Conservation (phyloP, 108 stramenopile genomes). For the Fragilariopsis cylindrus region DNA sequence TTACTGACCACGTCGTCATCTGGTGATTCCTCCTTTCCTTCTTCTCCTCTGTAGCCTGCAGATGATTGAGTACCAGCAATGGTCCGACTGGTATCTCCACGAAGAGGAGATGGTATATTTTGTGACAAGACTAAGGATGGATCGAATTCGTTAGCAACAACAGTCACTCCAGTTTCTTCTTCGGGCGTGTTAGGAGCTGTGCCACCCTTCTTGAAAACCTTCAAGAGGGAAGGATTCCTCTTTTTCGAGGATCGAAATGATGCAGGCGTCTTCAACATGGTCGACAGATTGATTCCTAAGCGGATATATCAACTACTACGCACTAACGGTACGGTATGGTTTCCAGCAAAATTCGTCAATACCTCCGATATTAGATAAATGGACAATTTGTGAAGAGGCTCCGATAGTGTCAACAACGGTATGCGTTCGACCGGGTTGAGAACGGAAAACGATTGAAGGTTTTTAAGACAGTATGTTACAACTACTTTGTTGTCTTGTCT, state of each 20-base stretch:
- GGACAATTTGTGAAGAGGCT: no score
- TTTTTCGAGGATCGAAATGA: not conserved
- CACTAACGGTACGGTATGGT: no score
- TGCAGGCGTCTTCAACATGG: slow-evolving; percentile 3
- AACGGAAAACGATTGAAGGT: no score
- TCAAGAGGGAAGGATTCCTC: slow-evolving; percentile 7
- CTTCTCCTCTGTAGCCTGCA: no score
- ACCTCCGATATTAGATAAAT: no score
- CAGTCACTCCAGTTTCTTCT: not conserved
- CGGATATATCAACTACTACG: not conserved
- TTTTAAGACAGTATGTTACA: no score
- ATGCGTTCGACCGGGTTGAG: no score
- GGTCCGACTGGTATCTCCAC: not conserved
- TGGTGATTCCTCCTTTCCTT: not conserved
- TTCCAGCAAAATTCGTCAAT: no score
- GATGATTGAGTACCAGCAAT: not conserved
- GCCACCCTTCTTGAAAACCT: slow-evolving; percentile 19
- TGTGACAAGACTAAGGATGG: not conserved
- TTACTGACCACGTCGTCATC: slow-evolving; percentile 15
- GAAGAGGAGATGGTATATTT: not conserved
- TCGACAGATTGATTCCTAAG: not conserved
- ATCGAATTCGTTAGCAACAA: slow-evolving; percentile 20
- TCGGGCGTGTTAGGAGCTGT: slow-evolving; percentile 24
- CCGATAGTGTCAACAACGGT: no score
- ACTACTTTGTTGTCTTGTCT: no score